These are phyloP conservation scores for Trichophyton schoenleinii DNA, from an alignment of 2,329 filamentous ascomycete species.

Conservation along the genomic window DNA sequence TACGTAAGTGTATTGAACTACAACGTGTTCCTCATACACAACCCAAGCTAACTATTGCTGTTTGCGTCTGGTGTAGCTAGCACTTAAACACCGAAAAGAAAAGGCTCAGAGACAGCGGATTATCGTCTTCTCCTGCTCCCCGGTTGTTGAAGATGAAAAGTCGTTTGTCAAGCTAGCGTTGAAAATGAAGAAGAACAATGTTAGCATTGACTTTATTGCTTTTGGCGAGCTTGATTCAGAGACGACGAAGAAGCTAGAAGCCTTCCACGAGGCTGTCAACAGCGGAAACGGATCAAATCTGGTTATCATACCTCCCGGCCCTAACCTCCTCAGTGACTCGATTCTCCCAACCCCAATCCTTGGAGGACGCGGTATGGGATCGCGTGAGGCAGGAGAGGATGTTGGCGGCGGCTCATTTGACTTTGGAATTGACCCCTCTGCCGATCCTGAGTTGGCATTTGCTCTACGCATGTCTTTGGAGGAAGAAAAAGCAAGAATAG, in stretches of 20 bases:
- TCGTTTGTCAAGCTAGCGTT: conserved; percentile 78
- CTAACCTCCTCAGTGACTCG: conserved; percentile 84
- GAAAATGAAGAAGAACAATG: conserved; percentile 97
- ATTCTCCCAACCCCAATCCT: conserved; percentile 82
- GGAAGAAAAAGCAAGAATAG: conserved; percentile 88
- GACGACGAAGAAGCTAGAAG: conserved; percentile 74
- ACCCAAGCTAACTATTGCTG: neutral
- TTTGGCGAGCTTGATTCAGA: conserved; percentile 91
- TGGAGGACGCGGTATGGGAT: conserved; percentile 57
- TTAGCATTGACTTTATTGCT: conserved; percentile 84
- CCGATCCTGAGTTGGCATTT: conserved; percentile 87
- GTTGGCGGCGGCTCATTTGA: conserved; percentile 54
- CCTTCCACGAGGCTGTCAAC: conserved; percentile 90
- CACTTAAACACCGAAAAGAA: conserved; percentile 95
- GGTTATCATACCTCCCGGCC: conserved; percentile 78
- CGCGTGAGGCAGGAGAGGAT: conserved; percentile 39
- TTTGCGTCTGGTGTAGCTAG: conserved; percentile 49
- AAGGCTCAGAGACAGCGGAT: conserved; percentile 94
- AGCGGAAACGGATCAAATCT: conserved; percentile 82
- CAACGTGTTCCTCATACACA: neutral
- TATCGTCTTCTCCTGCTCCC: conserved; percentile 92
- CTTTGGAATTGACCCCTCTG: conserved; percentile 79
- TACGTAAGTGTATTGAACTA: conserved; percentile 48
- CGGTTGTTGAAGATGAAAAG: conserved; percentile 80
- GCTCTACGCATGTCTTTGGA: conserved; percentile 96